phyloP scores from a whole-genome alignment of 2,329 filamentous ascomycete species.

The Exophiala sp. region DNA sequence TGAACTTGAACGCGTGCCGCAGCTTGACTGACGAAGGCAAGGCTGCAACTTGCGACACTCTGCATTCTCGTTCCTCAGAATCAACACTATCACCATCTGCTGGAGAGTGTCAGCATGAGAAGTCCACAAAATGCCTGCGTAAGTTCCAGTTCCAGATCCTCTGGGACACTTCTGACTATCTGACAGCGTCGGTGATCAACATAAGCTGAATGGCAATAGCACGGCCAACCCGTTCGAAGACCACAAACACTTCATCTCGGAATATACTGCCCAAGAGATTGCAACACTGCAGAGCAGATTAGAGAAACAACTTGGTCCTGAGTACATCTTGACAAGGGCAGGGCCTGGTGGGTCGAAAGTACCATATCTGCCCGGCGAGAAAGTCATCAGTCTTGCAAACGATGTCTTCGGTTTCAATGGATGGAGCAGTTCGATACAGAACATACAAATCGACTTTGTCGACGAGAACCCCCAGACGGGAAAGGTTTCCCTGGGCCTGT shows the following conservation, averaged over 20 bases:
- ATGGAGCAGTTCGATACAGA: constrained; percentile 94
- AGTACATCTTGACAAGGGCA: constrained; percentile 84
- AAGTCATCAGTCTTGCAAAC: constrained; percentile 91
- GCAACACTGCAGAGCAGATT: constrained; percentile 81
- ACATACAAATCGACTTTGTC: constrained; percentile 89
- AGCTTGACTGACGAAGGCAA: no score
- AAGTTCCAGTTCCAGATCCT: no score
- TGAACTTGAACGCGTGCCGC: no score
- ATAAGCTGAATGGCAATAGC: constrained; percentile 25
- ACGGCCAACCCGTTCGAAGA: constrained; percentile 78
- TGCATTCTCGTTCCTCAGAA: no score
- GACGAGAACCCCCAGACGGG: constrained; percentile 77
- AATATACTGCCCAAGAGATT: constrained; percentile 87
- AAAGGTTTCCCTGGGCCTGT: constrained; percentile 79
- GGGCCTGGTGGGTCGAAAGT: constrained; percentile 83
- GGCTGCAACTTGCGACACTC: no score
- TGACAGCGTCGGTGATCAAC: constrained; percentile 28
- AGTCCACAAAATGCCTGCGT: constrained; percentile 6
- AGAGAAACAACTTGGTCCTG: constrained; percentile 89
- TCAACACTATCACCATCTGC: not conserved
- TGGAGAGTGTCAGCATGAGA: not conserved
- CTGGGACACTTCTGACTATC: not conserved
- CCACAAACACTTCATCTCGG: constrained; percentile 60
- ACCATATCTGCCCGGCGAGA: constrained; percentile 93
- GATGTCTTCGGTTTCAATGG: constrained; percentile 97